Evolutionary conservation across 2,329 filamentous ascomycete genomes (phyloP), one percentile per base, ranked within the genome.

Genomic region (Ophiostoma montium): DNA sequence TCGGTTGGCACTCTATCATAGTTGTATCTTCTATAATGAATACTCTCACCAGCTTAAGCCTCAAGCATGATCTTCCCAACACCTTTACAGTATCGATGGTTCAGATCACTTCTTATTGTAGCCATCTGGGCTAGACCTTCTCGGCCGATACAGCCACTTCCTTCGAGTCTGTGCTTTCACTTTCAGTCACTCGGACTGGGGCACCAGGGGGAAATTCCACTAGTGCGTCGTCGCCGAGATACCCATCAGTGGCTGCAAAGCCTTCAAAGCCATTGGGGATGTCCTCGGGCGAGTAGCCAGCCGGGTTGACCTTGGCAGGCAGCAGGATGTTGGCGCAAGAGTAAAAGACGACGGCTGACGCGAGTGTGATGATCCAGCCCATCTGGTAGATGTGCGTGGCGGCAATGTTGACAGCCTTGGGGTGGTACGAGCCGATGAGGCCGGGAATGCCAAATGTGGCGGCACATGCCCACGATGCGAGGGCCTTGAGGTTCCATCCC

Each of bases 401-500:
- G 1, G 57, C 50, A 10, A 55, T 48, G 32, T 57, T 59, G 19
- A 65, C 61, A 8, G 38, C 48, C 3, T 53, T 55, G 10, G 60
- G 56, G 11, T 62, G 61, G n/a, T 64, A 54, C 2, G 61, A 58
- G 21, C 60, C 61, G 15, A 61, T 52, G 36, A 65, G 63, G 0
- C 63, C 63, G 1, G 63, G 60, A 38, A 65, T 64, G 4, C 61
- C 62, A 27, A 64, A 55, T 2, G 59, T 59, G 30, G 63, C 58
- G 18, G 61, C 62, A 30, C 54, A 57, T 7, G 64, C 41, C 47
- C 63, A 65, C 21, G 60, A 59, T 30, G 60, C 53, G 9, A 62
- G 49, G 2, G 60, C 62, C 49, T 63, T 61, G 9, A 63, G 35
- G 47, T 65, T 65, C 59, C 61, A 62, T 19, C 63, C 63, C 10